Base-by-base conservation (phyloP, 225 moss, liverwort and hornwort genomes). In the Sphagnum contortum region DNA sequence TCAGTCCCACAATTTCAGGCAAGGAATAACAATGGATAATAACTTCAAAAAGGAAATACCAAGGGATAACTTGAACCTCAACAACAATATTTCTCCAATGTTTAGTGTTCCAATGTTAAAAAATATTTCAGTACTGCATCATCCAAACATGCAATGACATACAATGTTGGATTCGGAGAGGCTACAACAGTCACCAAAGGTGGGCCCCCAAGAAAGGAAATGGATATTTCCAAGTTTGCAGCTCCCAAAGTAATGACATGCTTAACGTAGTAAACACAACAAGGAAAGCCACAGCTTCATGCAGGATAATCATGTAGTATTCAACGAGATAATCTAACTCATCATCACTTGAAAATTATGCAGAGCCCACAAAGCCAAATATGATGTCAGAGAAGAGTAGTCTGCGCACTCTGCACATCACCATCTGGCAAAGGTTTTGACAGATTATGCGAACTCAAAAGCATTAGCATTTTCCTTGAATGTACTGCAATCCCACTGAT, bases 161-260 rank as follows among this genome's bases (percentile, higher is more conserved):
- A 86, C 8, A 91, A 64, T 2, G 87, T 82, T 4, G 93, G 89
- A 49, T 89, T 83, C 12, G 76, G 57, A 0, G 98, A 89, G 44
- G 80, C 72, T 3, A 75, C 72, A 57, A 98, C 89, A 13, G 75
- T 74, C 9, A 74, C 64, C 48, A 98, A 62, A 4, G 78, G 73
- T 5, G 88, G 91, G 62, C 98, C 93, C 50, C 69, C 57, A 93
- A 81, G 60, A 93, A 91, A 0, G 91, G 63, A 67, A 66, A 98
- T 51, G 76, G 91, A 8, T 86, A 83, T 47, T 80, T 89, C 29
- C 98, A 91, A 9, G 98, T 80, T 70, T 91, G 91, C 55, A 85
- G 61, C 75, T 98, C 93, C 98, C 98, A 98, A 57, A 93, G 64
- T 4, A 98, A 91, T 51, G 93, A 80, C 55, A 91, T 89, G 57